Percentiles rank a stretch among this genome's conserved stretches.
These are phyloP conservation scores for Phyllosticta paracitricarpa DNA, from an alignment of 2,329 filamentous ascomycete genomes.

Conservation along the genomic window DNA sequence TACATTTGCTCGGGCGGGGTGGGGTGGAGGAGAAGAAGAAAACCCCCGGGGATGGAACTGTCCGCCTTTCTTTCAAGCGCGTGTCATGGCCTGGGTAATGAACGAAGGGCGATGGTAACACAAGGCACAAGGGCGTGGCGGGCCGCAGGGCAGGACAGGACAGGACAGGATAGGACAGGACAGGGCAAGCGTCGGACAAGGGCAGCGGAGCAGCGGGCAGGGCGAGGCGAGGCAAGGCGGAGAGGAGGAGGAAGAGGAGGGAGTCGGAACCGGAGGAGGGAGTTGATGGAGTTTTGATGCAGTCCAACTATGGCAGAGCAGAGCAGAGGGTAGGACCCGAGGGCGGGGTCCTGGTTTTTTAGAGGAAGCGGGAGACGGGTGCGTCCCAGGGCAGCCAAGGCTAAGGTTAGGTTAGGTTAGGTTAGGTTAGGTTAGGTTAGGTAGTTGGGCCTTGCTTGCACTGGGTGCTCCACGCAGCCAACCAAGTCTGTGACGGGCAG, in stretches of 20 bases:
- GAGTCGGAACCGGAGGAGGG: background rate
- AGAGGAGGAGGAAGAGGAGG: no score
- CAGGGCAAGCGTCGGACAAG: no score
- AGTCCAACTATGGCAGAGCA: no score
- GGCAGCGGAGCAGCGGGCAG: no score
- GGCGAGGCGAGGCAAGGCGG: no score
- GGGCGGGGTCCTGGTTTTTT: background rate
- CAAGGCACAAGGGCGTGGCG: background rate
- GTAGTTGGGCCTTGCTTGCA: no score
- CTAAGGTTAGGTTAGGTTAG: no score
- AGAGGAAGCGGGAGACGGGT: constrained; percentile 6
- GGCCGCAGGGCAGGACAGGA: background rate
- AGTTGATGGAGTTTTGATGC: background rate
- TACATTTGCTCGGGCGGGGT: constrained; percentile 8
- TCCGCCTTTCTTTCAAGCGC: background rate
- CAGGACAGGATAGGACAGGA: no score
- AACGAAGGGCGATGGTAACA: background rate
- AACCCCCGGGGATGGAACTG: background rate
- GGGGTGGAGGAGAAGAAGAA: constrained; percentile 7
- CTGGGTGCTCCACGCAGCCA: background rate
- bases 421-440: no score
- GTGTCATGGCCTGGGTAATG: background rate
- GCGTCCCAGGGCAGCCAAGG: background rate
- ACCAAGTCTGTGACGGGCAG: background rate
- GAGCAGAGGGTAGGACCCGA: background rate